Evolutionary conservation across 306 rosid genomes (phyloP).

Genomic region (Ceratonia siliqua): DNA sequence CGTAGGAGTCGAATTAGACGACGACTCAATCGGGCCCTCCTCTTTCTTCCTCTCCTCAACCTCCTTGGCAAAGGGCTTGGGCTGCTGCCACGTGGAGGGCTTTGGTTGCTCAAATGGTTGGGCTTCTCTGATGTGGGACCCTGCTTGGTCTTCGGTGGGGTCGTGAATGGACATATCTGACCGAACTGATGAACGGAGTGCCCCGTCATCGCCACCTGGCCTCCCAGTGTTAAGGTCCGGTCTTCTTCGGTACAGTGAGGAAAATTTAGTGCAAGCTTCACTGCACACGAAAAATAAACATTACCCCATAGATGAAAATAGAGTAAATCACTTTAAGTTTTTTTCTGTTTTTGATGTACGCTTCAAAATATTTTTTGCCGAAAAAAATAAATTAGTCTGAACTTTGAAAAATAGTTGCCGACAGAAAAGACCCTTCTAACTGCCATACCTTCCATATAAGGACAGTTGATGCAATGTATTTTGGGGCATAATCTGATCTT

Average conservation of each 20-base stretch:
- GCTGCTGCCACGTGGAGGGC: conserved; percentile 46
- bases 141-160: conserved; percentile 44
- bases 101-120: conserved; percentile 30
- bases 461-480: not conserved
- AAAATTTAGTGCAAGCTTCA: conserved; percentile 54
- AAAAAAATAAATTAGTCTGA: not conserved
- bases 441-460: conserved; percentile 36
- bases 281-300: conserved; percentile 45
- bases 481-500: not conserved
- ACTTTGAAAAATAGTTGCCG: not conserved
- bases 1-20: conserved; percentile 27
- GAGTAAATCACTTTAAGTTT: not conserved
- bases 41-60: conserved; percentile 37
- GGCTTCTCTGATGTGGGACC: conserved; percentile 15
- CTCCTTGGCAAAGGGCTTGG: conserved; percentile 35
- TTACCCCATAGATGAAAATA: no score
- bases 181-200: conserved; percentile 51
- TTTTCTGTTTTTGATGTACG: not conserved
- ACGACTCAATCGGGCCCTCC: conserved; percentile 20
- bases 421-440: conserved; percentile 32
- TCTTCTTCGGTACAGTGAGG: conserved; percentile 49
- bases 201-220: conserved; percentile 46
- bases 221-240: conserved; percentile 51
- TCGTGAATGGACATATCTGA: conserved; percentile 73
- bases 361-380: not conserved